phyloP scores from a whole-genome alignment of 108 stramenopile genomes.

The Fragilaria crotonensis region DNA sequence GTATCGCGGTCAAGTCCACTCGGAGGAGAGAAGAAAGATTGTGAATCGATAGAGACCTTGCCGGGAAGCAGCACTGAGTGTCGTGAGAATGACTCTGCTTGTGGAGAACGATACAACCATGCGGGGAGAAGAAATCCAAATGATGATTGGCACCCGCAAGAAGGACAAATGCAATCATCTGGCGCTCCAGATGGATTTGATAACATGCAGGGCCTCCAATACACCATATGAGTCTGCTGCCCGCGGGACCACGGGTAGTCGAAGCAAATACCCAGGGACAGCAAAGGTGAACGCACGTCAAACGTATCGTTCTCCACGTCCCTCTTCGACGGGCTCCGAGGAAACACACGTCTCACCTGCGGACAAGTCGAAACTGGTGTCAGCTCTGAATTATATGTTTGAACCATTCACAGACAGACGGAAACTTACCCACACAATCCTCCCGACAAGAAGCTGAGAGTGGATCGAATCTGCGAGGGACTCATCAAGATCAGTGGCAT shows the following conservation, averaged over 20 bases:
- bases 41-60: not conserved
- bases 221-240: slow-evolving; percentile 12
- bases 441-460: not conserved
- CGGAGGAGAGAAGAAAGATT: not conserved
- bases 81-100: not conserved
- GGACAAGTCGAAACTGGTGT: not conserved
- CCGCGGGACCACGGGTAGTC: slow-evolving; percentile 3
- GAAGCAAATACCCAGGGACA: slow-evolving; percentile 23
- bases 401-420: not conserved
- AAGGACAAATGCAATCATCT: slow-evolving; percentile 1
- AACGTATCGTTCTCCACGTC: slow-evolving; percentile 7
- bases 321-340: slow-evolving; percentile 1
- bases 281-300: slow-evolving; percentile 9
- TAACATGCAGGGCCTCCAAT: slow-evolving; percentile 27
- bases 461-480: too few relatives aligned
- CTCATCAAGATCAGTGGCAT: not conserved
- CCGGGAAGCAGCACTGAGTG: not conserved
- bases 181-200: not conserved
- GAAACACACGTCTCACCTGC: slow-evolving; percentile 8
- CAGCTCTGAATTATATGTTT: not conserved
- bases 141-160: slow-evolving; percentile 4
- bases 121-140: slow-evolving; percentile 24
- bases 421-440: not conserved
- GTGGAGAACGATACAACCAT: not conserved
- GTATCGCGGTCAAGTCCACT: not conserved